These are phyloP conservation scores for Ensete glaucum DNA, from an alignment of 176 grass and related monocot species.

Conservation along the genomic window DNA sequence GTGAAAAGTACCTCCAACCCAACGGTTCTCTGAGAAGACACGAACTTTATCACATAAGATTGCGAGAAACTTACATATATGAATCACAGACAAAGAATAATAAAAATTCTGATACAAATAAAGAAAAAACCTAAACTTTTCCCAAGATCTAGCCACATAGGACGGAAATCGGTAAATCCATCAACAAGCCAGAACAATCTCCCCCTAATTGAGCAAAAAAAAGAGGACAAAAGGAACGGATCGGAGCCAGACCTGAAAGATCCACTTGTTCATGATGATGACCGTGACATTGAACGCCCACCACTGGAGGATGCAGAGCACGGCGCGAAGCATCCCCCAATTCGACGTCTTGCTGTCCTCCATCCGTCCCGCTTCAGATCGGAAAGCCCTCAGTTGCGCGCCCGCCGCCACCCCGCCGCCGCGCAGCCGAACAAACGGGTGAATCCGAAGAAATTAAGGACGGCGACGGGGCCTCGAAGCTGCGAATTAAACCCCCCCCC, in stretches of 20 bases:
- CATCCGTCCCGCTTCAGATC: conserved; percentile 24
- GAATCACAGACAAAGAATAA: neutral
- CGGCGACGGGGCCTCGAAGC: neutral
- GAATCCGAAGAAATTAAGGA: neutral
- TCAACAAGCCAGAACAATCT: neutral
- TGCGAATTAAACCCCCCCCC: neutral
- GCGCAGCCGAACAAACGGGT: neutral
- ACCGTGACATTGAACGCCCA: conserved; percentile 97
- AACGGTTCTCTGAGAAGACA: neutral
- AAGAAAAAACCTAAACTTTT: neutral
- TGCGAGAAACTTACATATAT: no score
- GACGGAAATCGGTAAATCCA: neutral
- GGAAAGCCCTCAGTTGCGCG: conserved; percentile 1
- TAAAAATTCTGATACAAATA: neutral
- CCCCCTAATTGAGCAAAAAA: no score
- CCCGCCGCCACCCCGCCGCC: neutral
- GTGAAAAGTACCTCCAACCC: neutral
- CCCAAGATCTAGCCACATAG: neutral
- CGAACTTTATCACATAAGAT: neutral
- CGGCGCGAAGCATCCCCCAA: conserved; percentile 43
- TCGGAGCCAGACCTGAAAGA: conserved; percentile 63
- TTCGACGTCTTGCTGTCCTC: conserved; percentile 43
- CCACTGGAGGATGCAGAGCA: conserved; percentile 81
- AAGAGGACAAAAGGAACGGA: neutral
- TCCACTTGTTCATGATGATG: conserved; percentile 99